A percentile compares a stretch with the other conserved stretches of the same genome.
Conservation (phyloP, 192 early-diverging fungal genomes). For the Coemansia sp. region DNA sequence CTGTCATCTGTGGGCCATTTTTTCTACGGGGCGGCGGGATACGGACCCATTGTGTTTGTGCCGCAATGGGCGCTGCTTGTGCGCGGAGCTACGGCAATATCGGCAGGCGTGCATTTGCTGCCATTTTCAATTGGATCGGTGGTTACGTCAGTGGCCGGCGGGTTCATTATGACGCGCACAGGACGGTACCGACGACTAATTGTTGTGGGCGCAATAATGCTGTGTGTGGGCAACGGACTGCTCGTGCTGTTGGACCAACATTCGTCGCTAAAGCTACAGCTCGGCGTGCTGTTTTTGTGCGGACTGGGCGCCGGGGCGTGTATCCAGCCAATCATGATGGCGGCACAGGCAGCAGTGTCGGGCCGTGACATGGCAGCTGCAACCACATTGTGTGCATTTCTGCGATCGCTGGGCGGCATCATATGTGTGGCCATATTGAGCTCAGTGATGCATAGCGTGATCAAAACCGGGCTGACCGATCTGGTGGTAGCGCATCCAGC, state of each 20-base stretch:
- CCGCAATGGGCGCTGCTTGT: conserved; percentile 84
- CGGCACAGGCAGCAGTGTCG: conserved; percentile 68
- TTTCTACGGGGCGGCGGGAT: conserved; percentile 65
- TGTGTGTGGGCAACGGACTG: conserved; percentile 66
- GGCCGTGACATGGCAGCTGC: conserved; percentile 69
- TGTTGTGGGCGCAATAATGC: conserved; percentile 60
- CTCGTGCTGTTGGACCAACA: conserved; percentile 59
- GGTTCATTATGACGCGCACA: conserved; percentile 60
- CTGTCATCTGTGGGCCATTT: conserved; percentile 62
- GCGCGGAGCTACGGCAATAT: conserved; percentile 67
- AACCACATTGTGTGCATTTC: conserved; percentile 69
- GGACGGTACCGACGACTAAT: conserved; percentile 66
- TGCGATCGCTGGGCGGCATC: conserved; percentile 50
- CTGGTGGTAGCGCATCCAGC: conserved; percentile 39
- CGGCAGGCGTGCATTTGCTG: conserved; percentile 71
- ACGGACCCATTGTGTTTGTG: conserved; percentile 72
- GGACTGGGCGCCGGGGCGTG: conserved; percentile 75
- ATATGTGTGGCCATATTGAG: conserved; percentile 47
- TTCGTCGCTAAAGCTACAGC: conserved; percentile 55
- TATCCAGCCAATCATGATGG: conserved; percentile 74
- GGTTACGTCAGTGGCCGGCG: conserved; percentile 64
- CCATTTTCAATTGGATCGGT: conserved; percentile 76
- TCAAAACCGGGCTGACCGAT: conserved; percentile 38
- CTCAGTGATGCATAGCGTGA: conserved; percentile 48
- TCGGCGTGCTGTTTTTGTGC: conserved; percentile 65